Percentiles rank a stretch among this genome's conserved stretches.
phyloP scores from a whole-genome alignment of 2,329 filamentous ascomycete genomes.

The Ceratocystiopsis sp. region DNA sequence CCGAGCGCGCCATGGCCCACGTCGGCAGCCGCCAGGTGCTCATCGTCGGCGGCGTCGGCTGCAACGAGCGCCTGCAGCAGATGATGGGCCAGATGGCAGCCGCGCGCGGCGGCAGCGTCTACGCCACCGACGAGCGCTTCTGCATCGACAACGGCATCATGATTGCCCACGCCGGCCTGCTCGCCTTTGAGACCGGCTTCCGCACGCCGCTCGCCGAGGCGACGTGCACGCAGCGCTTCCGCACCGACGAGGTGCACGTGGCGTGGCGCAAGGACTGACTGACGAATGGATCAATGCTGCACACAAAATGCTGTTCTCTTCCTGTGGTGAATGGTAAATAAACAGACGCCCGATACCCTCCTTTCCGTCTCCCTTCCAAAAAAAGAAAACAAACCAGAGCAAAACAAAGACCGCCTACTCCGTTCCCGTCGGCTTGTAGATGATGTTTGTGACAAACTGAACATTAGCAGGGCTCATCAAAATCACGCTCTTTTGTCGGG shows the following conservation, averaged over 20 bases:
- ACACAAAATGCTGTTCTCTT: neutral
- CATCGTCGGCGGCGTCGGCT: slow-evolving; percentile 90
- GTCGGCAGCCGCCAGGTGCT: slow-evolving; percentile 81
- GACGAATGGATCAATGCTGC: neutral
- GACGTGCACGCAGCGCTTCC: slow-evolving; percentile 69
- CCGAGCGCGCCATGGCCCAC: slow-evolving; percentile 95
- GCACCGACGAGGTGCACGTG: slow-evolving; percentile 66
- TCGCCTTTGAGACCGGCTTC: slow-evolving; percentile 72
- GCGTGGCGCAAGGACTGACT: slow-evolving; percentile 50
- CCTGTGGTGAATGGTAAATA: too few relatives aligned
- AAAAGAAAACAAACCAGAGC: too few relatives aligned
- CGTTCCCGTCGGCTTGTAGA: slow-evolving; percentile 71
- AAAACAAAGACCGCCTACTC: too few relatives aligned
- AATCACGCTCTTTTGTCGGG: too few relatives aligned
- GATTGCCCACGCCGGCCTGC: slow-evolving; percentile 89
- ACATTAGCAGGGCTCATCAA: neutral
- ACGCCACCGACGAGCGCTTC: slow-evolving; percentile 89
- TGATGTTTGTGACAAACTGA: slow-evolving; percentile 91
- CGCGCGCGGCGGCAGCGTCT: slow-evolving; percentile 77
- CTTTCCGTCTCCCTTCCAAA: too few relatives aligned
- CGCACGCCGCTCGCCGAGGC: slow-evolving; percentile 61
- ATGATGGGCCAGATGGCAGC: slow-evolving; percentile 97
- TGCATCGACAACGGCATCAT: slow-evolving; percentile 99
- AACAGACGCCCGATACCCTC: too few relatives aligned
- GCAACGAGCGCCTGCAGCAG: slow-evolving; percentile 82